A percentile compares a stretch with the other conserved stretches of the same genome.
phyloP scores from a whole-genome alignment of 2,329 filamentous ascomycete genomes.

The Pseudogymnoascus sp. region DNA sequence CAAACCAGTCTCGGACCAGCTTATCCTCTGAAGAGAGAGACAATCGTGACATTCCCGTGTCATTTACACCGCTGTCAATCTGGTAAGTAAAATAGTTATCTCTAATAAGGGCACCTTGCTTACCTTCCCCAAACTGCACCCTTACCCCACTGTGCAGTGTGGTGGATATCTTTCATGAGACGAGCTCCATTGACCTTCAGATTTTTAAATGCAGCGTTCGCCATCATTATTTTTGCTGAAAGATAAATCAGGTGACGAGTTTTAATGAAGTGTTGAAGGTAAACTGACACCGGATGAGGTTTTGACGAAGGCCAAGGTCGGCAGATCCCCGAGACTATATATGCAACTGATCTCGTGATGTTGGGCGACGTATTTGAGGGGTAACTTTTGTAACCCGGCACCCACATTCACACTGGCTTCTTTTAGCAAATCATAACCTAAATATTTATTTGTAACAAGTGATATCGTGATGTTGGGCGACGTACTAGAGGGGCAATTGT shows the following conservation, averaged over 20 bases:
- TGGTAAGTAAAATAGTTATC: slow-evolving; percentile 10
- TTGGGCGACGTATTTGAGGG: neutral
- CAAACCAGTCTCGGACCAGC: slow-evolving; percentile 68
- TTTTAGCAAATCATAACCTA: neutral
- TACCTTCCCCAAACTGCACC: slow-evolving; percentile 63
- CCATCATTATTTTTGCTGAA: neutral
- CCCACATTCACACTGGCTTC: neutral
- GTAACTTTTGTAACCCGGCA: neutral
- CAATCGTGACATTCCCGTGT: slow-evolving; percentile 72
- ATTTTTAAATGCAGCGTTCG: slow-evolving; percentile 13
- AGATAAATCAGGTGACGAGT: neutral
- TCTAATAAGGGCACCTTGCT: slow-evolving; percentile 27
- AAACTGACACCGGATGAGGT: neutral
- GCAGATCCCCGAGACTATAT: neutral
- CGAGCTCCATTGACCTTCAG: slow-evolving; percentile 52
- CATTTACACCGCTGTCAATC: slow-evolving; percentile 40
- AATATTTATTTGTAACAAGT: neutral
- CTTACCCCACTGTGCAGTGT: slow-evolving; percentile 59
- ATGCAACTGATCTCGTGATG: neutral
- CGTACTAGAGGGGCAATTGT: no score
- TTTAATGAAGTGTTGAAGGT: neutral
- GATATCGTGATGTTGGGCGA: no score
- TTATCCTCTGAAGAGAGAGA: slow-evolving; percentile 66
- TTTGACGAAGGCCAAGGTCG: neutral
- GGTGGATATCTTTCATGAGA: slow-evolving; percentile 56